Base-by-base conservation (phyloP, 805 yeast species). In the Ogataea populi-albae region DNA sequence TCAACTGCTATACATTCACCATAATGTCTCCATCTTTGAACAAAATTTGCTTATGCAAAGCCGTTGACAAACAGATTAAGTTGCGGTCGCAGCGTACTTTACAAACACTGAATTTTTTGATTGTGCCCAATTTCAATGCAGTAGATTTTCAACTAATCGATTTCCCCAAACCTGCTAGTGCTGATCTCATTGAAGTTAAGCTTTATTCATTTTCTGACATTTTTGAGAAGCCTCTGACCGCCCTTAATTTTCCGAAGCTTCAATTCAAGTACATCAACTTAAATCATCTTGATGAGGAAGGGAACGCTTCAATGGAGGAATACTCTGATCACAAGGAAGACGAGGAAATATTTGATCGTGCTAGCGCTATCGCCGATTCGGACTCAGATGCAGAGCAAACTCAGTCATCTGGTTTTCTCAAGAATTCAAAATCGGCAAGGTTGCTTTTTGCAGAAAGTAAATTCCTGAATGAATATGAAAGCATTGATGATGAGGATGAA, bases 171-270 rank as follows among this genome's bases (percentile, higher is more conserved):
- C 20, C 33, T 9, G 26, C 9, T 4, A 4, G 25, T 8, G 16
- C 35, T 1, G 17, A 27, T 11, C 5, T 27, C 11, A 12, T 33
- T 24, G 34, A 40, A 5, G 26, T 37, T 14, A 41, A 34, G 17
- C 31, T 51, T 6, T 36, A 34, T 25, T 23, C 47, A 11, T 41
- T 50, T 17, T 35, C 47, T 9, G 45, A 47, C 37, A 37, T 30
- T 5, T 52, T 50, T 26, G 40, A 50, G 14, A 49, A 43, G 10
- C 57, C 57, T 11, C 28, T 17, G 6, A 40, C 42, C 18, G 4
- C 41, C 11, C 46, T 45, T 2, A 22, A 6, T 2, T 10, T 17
- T 4, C 7, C 37, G 7, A 14, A 29, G 15, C 34, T 26, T 12
- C 35, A 38, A 14, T 45, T 32, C 35, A 23, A 34, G n/a, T 50